phyloP scores from a whole-genome alignment of 2,329 filamentous ascomycete genomes.

The Aspergillus chevalieri region DNA sequence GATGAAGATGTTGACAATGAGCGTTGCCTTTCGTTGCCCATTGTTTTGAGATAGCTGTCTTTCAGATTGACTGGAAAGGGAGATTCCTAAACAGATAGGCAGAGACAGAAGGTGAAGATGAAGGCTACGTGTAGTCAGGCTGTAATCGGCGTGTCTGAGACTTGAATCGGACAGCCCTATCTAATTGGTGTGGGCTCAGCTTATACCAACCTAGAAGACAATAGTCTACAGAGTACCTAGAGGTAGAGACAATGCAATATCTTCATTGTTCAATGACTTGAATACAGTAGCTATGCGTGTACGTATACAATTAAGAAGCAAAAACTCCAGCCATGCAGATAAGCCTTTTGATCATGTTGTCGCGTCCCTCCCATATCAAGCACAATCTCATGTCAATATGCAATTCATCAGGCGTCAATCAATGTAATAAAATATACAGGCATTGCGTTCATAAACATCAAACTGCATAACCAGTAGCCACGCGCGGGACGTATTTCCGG shows the following conservation, averaged over 20 bases:
- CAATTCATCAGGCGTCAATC: constrained; percentile 2
- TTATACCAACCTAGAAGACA: background rate
- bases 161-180: too few species aligned
- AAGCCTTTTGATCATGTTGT: background rate
- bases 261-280: too few species aligned
- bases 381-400: constrained; percentile 10
- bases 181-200: too few species aligned
- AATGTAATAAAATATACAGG: background rate
- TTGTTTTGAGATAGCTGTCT: too few species aligned
- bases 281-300: background rate
- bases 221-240: background rate
- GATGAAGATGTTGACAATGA: too few species aligned
- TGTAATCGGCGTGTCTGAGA: too few species aligned
- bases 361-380: background rate
- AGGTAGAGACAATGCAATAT: too few species aligned
- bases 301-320: background rate
- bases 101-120: too few species aligned
- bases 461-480: constrained; percentile 24
- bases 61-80: too few species aligned
- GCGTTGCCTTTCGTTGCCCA: too few species aligned
- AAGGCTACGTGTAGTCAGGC: too few species aligned
- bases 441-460: constrained; percentile 8
- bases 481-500: constrained; percentile 27
- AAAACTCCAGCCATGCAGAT: background rate
- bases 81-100: too few species aligned